Evolutionary conservation across 2,329 filamentous ascomycete species (phyloP).

Genomic region (Fusarium sp.): DNA sequence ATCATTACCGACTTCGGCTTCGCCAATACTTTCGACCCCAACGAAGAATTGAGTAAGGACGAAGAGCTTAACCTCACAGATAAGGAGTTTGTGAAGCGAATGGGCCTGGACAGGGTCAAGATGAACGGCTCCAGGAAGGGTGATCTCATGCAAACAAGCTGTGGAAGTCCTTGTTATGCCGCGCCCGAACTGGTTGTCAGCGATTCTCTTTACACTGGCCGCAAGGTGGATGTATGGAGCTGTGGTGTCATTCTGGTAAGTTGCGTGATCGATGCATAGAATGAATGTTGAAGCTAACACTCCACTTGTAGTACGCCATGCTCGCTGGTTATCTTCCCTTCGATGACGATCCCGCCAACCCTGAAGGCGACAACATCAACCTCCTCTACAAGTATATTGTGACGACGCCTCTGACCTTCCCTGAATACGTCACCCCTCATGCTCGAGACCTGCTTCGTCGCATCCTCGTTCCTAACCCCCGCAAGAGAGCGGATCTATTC

Average conservation of each 20-base stretch:
- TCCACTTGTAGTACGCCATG: constrained; percentile 89
- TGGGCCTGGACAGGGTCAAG: constrained; percentile 85
- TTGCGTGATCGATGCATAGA: constrained; percentile 34
- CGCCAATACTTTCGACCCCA: constrained; percentile 94
- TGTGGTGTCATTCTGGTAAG: constrained; percentile 97
- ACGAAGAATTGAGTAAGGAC: constrained; percentile 89
- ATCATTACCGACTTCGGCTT: constrained; percentile 99
- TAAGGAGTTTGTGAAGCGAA: constrained; percentile 87
- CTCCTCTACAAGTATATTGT: constrained; percentile 99
- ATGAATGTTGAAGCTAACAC: constrained; percentile 25
- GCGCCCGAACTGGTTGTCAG: constrained; percentile 97
- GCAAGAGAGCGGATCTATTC: constrained; percentile 94
- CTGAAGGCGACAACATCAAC: constrained; percentile 99
- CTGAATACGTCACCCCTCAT: constrained; percentile 98
- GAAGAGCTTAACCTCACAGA: constrained; percentile 90
- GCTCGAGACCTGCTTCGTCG: constrained; percentile 91
- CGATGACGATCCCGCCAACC: constrained; percentile 97
- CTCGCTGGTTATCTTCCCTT: constrained; percentile 97
- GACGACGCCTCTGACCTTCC: constrained; percentile 95
- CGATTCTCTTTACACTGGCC: constrained; percentile 95
- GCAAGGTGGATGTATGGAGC: constrained; percentile 99
- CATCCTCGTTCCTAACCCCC: constrained; percentile 94
- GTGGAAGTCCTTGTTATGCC: constrained; percentile 97
- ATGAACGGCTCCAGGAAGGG: constrained; percentile 83
- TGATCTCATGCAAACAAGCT: constrained; percentile 99